Evolutionary conservation across 106 monocot species (phyloP).

Genomic region (Apostasia ramifera): DNA sequence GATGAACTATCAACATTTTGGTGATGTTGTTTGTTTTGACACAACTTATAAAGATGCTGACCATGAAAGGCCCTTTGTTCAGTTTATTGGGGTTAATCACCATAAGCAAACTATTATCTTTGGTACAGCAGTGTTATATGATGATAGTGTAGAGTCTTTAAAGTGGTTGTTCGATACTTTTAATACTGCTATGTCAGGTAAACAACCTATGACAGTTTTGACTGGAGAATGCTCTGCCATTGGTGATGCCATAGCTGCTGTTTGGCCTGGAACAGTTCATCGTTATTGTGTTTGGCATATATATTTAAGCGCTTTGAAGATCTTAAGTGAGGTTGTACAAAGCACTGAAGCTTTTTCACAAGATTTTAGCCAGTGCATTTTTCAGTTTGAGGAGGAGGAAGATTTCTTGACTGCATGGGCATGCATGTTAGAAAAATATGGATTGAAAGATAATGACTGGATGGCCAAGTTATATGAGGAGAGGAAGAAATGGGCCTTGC

Average conservation of each 20-base stretch:
- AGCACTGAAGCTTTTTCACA: neutral
- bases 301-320: slow-evolving; percentile 4
- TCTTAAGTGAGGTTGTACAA: neutral
- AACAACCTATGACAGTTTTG: slow-evolving; percentile 39
- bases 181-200: slow-evolving; percentile 41
- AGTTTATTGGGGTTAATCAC: slow-evolving; percentile 49
- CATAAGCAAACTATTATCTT: slow-evolving; percentile 40
- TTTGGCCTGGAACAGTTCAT: slow-evolving; percentile 30
- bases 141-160: slow-evolving; percentile 37
- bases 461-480: slow-evolving; percentile 3
- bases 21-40: slow-evolving; percentile 51
- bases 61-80: slow-evolving; percentile 28
- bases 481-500: slow-evolving; percentile 9
- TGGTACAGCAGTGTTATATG: slow-evolving; percentile 39
- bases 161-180: slow-evolving; percentile 57
- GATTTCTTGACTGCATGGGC: slow-evolving; percentile 5
- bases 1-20: slow-evolving; percentile 35
- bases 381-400: slow-evolving; percentile 2
- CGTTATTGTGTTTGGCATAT: slow-evolving; percentile 29
- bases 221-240: slow-evolving; percentile 20
- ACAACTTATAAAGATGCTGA: slow-evolving; percentile 28
- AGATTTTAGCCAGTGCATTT: slow-evolving; percentile 9
- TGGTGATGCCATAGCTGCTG: slow-evolving; percentile 23
- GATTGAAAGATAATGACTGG: slow-evolving; percentile 7
- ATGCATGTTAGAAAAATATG: slow-evolving; percentile 3